Evolutionary conservation across 2,329 filamentous ascomycete genomes (phyloP), one percentile per base, ranked within the genome.

Genomic region (Leptographium radiaticola): DNA sequence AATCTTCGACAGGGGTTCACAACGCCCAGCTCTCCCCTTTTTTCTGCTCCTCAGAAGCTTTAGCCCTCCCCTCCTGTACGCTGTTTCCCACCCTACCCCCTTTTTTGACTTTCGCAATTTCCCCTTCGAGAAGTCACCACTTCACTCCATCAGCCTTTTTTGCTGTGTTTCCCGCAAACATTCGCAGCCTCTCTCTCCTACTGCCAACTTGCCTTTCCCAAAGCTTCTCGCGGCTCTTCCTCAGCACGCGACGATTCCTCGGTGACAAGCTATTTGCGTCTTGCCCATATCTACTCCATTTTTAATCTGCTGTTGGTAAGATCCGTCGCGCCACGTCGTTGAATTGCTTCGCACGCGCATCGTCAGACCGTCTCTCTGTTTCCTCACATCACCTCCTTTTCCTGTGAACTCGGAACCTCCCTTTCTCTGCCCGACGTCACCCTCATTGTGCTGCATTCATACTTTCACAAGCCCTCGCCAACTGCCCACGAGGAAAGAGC

Each of bases 101-200:
- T 57, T 58, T 60, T 57, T 52, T 43, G 42, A 49, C 44, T 55
- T 34, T 53, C 55, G 57, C 55, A 60, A 60, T 60, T 60, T 60
- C 58, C 58, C 57, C 39, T 60, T 56, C 48, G 53, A 58, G 55
- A 57, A 55, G 49, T 49, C 57, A 56, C 55, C 58, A 53, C 33
- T 54, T 44, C 39, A 39, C 44, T 51, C 46, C 53, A 39, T 49
- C 49, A 49, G 43, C 48, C 36, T 53, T 49, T 56, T 53, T 53
- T 52, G 16, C 49, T 50, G 11, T 44, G n/a, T 50, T 46, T 51
- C 53, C 44, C 16, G 12, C 43, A 47, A 51, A 34, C 56, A 53
- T 51, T 54, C 45, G 16, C 55, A 43, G 53, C 52, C 46, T 42
- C 18, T 45, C 31, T 30, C 12, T 33, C 51, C 46, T 30, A 31